phyloP scores from a whole-genome alignment of 2,329 filamentous ascomycete genomes.

The Fusarium devonianum region DNA sequence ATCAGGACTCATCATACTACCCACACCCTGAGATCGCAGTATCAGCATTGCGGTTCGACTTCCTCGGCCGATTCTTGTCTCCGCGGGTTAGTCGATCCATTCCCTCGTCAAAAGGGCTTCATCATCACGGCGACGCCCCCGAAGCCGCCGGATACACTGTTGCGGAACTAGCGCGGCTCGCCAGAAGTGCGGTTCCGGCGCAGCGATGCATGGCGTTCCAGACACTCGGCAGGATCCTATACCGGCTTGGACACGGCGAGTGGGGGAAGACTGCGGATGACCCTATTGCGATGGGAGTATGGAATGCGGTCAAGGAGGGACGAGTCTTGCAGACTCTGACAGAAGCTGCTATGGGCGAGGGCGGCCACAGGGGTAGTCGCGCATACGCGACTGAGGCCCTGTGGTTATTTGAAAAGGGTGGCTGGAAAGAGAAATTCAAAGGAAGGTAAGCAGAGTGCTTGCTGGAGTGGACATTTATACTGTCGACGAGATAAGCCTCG shows the following conservation, averaged over 20 bases:
- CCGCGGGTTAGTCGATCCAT: constrained; percentile 77
- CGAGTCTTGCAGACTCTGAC: constrained; percentile 78
- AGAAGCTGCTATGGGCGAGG: constrained; percentile 74
- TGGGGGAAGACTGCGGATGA: constrained; percentile 67
- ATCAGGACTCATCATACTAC: constrained; percentile 80
- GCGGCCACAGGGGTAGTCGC: constrained; percentile 78
- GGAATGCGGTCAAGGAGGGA: constrained; percentile 79
- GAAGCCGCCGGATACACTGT: constrained; percentile 95
- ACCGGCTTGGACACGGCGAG: constrained; percentile 77
- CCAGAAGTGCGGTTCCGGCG: constrained; percentile 81
- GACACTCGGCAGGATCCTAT: constrained; percentile 85
- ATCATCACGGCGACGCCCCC: constrained; percentile 92
- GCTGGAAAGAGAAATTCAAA: constrained; percentile 69
- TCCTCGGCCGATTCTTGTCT: constrained; percentile 80
- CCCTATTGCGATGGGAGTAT: constrained; percentile 78
- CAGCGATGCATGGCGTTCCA: constrained; percentile 94
- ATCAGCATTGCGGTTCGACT: constrained; percentile 86
- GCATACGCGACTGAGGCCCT: constrained; percentile 89
- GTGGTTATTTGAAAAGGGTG: constrained; percentile 81
- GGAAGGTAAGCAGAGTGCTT: constrained; percentile 58
- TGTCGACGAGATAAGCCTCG: too few relatives aligned
- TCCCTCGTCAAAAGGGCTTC: constrained; percentile 79
- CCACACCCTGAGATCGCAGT: constrained; percentile 77
- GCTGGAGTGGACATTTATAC: neutral
- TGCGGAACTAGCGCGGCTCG: constrained; percentile 80